Conservation (phyloP, 345 rosid genomes). For the Sapria himalayana region DNA sequence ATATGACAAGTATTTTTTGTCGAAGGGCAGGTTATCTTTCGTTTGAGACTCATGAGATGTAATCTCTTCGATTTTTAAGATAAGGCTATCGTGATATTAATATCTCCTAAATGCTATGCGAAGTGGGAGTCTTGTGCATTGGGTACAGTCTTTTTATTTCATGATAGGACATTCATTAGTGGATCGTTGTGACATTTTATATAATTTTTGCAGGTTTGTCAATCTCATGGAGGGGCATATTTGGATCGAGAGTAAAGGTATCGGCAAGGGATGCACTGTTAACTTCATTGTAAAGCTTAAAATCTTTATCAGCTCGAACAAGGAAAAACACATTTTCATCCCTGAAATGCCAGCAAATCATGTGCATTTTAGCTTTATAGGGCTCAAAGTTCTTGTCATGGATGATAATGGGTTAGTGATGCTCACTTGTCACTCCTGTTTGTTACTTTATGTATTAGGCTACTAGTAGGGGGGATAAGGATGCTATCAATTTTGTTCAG, state of each 20-base stretch:
- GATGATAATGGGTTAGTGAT: conserved; percentile 72
- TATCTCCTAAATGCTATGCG: too few relatives aligned
- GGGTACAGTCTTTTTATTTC: too few relatives aligned
- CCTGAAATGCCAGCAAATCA: conserved; percentile 23
- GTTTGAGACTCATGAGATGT: too few relatives aligned
- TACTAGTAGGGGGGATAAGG: too few relatives aligned
- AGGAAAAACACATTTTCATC: conserved; percentile 24
- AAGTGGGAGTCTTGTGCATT: too few relatives aligned
- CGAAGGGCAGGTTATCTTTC: too few relatives aligned
- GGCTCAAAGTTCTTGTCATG: conserved; percentile 90
- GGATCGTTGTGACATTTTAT: conserved; percentile 5
- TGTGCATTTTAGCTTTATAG: conserved; percentile 35
- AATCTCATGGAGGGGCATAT: conserved; percentile 92
- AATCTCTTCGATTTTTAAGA: too few relatives aligned
- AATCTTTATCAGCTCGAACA: conserved; percentile 27
- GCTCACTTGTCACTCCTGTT: conserved; percentile 5
- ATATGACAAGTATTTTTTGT: too few relatives aligned
- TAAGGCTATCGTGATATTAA: too few relatives aligned
- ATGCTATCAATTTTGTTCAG: too few relatives aligned
- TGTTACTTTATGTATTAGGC: too few relatives aligned
- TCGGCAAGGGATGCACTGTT: conserved; percentile 82
- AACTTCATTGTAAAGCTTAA: conserved; percentile 70
- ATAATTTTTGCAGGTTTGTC: conserved; percentile 49
- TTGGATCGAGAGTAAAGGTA: conserved; percentile 93
- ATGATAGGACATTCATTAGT: too few relatives aligned